These are phyloP conservation scores for Neospora caninum DNA, from an alignment of 169 alveolate species.

Conservation along the genomic window DNA sequence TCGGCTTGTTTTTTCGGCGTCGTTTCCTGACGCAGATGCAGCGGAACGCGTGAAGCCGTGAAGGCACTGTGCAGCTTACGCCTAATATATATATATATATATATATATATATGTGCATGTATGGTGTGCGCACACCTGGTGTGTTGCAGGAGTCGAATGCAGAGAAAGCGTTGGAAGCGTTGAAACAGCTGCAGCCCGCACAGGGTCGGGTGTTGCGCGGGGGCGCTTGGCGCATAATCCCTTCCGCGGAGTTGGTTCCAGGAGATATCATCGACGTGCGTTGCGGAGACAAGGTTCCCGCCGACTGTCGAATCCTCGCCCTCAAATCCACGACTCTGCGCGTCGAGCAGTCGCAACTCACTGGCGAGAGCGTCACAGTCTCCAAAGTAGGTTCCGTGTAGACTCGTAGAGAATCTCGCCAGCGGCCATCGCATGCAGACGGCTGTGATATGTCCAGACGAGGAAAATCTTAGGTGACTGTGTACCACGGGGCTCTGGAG, in stretches of 20 bases:
- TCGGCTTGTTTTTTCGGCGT: background rate
- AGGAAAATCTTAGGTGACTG: no score
- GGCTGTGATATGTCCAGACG: no score
- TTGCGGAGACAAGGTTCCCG: conserved; percentile 98
- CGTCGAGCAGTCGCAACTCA: conserved; percentile 94
- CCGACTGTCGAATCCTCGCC: conserved; percentile 93
- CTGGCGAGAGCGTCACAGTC: conserved; percentile 96
- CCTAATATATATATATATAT: no score
- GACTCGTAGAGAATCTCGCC: background rate
- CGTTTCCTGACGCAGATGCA: no score
- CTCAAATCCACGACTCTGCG: conserved; percentile 92
- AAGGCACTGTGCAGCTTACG: no score
- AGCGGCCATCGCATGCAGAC: no score
- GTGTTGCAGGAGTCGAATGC: conserved; percentile 93
- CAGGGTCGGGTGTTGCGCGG: conserved; percentile 92
- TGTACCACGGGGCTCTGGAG: no score
- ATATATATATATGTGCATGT: background rate
- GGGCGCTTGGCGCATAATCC: conserved; percentile 92
- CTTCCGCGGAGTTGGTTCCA: conserved; percentile 93
- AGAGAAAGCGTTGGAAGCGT: conserved; percentile 96
- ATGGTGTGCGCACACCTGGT: background rate
- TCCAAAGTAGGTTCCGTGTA: conserved; percentile 68
- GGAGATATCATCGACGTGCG: conserved; percentile 97
- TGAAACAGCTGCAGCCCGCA: conserved; percentile 94
- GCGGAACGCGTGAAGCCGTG: no score